phyloP scores from a whole-genome alignment of 768 basidiomycete genomes.

The Trametes meyenii region DNA sequence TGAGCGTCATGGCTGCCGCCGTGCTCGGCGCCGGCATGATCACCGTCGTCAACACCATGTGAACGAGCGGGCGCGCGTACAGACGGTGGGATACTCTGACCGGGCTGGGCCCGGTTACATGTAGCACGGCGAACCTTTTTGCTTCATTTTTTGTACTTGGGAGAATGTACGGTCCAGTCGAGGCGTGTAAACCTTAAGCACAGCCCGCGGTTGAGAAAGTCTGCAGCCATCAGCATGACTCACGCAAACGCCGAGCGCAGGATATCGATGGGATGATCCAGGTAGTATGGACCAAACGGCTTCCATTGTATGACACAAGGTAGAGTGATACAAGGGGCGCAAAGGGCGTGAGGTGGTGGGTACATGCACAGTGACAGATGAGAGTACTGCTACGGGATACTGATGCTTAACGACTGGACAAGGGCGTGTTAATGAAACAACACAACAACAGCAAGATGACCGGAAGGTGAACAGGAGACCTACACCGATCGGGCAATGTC shows the following conservation, averaged over 20 bases:
- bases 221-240: no score
- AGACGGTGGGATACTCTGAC: background rate
- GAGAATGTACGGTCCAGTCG: conserved; percentile 6
- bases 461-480: conserved; percentile 15
- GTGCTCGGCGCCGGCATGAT: conserved; percentile 54
- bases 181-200: background rate
- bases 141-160: background rate
- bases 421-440: conserved; percentile 25
- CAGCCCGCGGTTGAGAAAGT: no score
- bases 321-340: conserved; percentile 23
- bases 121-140: no score
- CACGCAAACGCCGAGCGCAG: background rate
- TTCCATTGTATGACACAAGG: conserved; percentile 26
- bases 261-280: conserved; percentile 7
- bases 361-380: conserved; percentile 29
- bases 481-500: background rate
- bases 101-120: conserved; percentile 10
- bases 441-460: conserved; percentile 28
- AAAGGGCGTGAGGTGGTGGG: conserved; percentile 18
- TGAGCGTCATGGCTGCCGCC: conserved; percentile 46
- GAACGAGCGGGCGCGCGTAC: background rate
- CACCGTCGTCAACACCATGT: conserved; percentile 58
- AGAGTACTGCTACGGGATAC: conserved; percentile 30
- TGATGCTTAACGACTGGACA: conserved; percentile 26
- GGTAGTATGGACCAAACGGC: conserved; percentile 20